These are phyloP conservation scores for Cylindrotheca fusiformis DNA, from an alignment of 108 stramenopile species.

Conservation along the genomic window DNA sequence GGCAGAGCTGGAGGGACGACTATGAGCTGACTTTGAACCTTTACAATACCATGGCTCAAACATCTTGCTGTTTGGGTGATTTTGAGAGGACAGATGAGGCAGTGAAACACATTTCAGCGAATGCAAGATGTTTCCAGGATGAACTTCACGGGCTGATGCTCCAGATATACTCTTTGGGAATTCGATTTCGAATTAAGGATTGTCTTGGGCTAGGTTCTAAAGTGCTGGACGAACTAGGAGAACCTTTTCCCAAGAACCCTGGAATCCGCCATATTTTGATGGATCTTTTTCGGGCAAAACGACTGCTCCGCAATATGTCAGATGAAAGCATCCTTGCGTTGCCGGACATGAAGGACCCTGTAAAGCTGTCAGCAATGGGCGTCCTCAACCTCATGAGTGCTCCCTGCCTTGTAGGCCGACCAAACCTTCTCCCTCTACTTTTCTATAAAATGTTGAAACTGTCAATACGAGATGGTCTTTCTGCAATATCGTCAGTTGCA, in stretches of 20 bases:
- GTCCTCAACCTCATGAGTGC: slow-evolving; percentile 32
- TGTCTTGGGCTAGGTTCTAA: slow-evolving; percentile 32
- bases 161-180: slow-evolving; percentile 33
- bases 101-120: slow-evolving; percentile 25
- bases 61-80: slow-evolving; percentile 28
- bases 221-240: slow-evolving; percentile 16
- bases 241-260: slow-evolving; percentile 23
- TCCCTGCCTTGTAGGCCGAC: slow-evolving; percentile 10
- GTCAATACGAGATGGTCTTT: slow-evolving; percentile 35
- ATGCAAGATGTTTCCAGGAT: slow-evolving; percentile 32
- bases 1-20: slow-evolving; percentile 37
- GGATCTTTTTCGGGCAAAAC: slow-evolving; percentile 8
- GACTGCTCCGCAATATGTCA: slow-evolving; percentile 22
- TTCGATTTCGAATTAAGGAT: slow-evolving; percentile 11
- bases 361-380: slow-evolving; percentile 30
- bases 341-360: slow-evolving; percentile 19
- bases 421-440: slow-evolving; percentile 22
- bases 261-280: slow-evolving; percentile 28
- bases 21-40: slow-evolving; percentile 60
- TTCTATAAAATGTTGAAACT: slow-evolving; percentile 39
- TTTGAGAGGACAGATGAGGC: slow-evolving; percentile 27
- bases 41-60: slow-evolving; percentile 49
- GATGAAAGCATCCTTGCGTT: slow-evolving; percentile 27
- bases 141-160: slow-evolving; percentile 37
- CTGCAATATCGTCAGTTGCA: slow-evolving; percentile 29